phyloP scores from a whole-genome alignment of 23 red algal genomes.

The Gracilaria vermiculophylla region DNA sequence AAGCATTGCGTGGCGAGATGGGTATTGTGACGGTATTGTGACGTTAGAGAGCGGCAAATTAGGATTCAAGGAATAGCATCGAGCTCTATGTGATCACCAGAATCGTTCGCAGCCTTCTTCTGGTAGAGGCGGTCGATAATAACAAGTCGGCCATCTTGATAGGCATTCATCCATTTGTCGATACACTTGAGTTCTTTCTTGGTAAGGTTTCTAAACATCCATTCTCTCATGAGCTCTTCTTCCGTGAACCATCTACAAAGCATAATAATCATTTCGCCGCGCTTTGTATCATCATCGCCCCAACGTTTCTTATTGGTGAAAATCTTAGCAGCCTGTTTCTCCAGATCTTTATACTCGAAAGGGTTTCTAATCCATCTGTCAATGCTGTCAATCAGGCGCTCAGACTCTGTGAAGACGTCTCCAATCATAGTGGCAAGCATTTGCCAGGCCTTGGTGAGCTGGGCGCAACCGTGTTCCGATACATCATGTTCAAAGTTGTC shows the following conservation, averaged over 20 bases:
- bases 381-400: slow-evolving; percentile 27
- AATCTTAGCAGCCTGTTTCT: slow-evolving; percentile 61
- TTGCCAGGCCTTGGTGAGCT: slow-evolving; percentile 42
- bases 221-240: slow-evolving; percentile 67
- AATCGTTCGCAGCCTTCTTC: slow-evolving; percentile 45
- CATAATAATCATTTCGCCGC: slow-evolving; percentile 68
- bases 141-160: slow-evolving; percentile 40
- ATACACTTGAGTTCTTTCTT: slow-evolving; percentile 61
- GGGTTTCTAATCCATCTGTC: slow-evolving; percentile 58
- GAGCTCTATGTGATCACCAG: not conserved
- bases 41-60: not conserved
- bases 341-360: slow-evolving; percentile 72
- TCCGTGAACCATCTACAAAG: slow-evolving; percentile 47
- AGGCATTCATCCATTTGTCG: slow-evolving; percentile 68
- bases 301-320: slow-evolving; percentile 70
- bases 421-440: slow-evolving; percentile 56
- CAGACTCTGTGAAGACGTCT: slow-evolving; percentile 44
- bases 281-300: slow-evolving; percentile 64
- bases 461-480: not conserved
- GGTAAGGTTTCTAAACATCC: slow-evolving; percentile 68
- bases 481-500: slow-evolving; percentile 22
- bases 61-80: not conserved
- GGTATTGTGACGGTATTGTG: no score
- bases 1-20: no score
- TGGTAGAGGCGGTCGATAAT: slow-evolving; percentile 71